A percentile compares a stretch with the other conserved stretches of the same genome.
Conservation (phyloP, 176 grass and related monocot genomes). For the Rhynchospora breviuscula region DNA sequence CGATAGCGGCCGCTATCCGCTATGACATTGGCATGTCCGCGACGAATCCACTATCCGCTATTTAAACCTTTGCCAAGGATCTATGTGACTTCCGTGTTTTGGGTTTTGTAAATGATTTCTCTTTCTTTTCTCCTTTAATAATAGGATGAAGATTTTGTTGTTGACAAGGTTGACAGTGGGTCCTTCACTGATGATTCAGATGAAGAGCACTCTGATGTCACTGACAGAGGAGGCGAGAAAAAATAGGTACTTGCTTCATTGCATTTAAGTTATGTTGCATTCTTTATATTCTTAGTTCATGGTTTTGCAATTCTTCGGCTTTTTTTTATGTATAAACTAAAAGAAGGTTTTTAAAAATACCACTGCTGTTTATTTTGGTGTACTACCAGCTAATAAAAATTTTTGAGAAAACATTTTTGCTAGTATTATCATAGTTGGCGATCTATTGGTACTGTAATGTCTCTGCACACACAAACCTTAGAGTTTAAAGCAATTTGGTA, state of each 20-base stretch:
- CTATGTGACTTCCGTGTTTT: neutral
- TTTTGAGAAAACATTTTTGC: neutral
- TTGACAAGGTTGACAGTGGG: slow-evolving; percentile 84
- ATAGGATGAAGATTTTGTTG: slow-evolving; percentile 99
- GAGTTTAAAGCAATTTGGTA: neutral
- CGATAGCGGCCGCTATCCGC: too few relatives aligned
- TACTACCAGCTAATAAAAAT: neutral
- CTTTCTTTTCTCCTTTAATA: neutral
- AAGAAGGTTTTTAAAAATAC: neutral
- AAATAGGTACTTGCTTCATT: slow-evolving; percentile 40
- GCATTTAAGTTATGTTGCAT: slow-evolving; percentile 2
- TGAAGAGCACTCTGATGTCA: slow-evolving; percentile 79
- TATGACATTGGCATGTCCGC: too few relatives aligned
- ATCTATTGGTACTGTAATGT: neutral
- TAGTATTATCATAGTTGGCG: neutral
- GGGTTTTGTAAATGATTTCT: neutral
- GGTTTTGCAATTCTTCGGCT: neutral
- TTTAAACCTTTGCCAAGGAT: too few relatives aligned
- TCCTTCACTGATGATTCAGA: slow-evolving; percentile 96
- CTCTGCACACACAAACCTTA: neutral
- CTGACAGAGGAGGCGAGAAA: slow-evolving; percentile 74
- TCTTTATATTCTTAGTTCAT: neutral
- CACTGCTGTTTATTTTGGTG: neutral
- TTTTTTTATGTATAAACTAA: neutral
- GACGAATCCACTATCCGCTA: too few relatives aligned